Evolutionary conservation across 2,329 filamentous ascomycete species (phyloP).

Genomic region (Epichloe elymi): DNA sequence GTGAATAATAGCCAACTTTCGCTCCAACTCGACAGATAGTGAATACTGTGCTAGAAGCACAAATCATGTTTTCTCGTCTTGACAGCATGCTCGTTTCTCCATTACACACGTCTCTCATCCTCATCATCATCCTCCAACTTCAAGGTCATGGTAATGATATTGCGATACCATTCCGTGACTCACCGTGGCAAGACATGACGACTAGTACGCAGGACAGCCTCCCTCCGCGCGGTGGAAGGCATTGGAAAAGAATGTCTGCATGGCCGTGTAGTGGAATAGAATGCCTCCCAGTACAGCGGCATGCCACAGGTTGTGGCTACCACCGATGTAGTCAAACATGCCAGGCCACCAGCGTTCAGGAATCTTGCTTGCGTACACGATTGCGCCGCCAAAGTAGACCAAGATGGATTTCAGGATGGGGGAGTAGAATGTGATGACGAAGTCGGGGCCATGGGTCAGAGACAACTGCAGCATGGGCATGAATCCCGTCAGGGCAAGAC

Average conservation of each 20-base stretch:
- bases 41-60: background rate
- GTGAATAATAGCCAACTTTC: background rate
- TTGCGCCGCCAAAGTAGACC: constrained; percentile 76
- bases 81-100: background rate
- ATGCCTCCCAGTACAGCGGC: constrained; percentile 88
- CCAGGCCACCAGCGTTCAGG: constrained; percentile 90
- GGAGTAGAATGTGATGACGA: constrained; percentile 82
- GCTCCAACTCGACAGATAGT: background rate
- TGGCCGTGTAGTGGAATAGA: constrained; percentile 90
- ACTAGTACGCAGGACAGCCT: constrained; percentile 41
- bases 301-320: constrained; percentile 97
- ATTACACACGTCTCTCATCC: background rate
- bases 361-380: constrained; percentile 81
- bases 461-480: constrained; percentile 77
- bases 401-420: constrained; percentile 68
- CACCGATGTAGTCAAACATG: constrained; percentile 87
- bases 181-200: too few relatives aligned
- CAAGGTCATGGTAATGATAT: background rate
- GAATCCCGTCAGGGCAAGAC: constrained; percentile 77
- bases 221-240: constrained; percentile 57
- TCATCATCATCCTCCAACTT: background rate
- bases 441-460: constrained; percentile 61
- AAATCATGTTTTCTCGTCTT: background rate
- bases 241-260: constrained; percentile 83
- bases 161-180: background rate